Evolutionary conservation across 768 basidiomycete genomes (phyloP).

Genomic region (Russula sp.): DNA sequence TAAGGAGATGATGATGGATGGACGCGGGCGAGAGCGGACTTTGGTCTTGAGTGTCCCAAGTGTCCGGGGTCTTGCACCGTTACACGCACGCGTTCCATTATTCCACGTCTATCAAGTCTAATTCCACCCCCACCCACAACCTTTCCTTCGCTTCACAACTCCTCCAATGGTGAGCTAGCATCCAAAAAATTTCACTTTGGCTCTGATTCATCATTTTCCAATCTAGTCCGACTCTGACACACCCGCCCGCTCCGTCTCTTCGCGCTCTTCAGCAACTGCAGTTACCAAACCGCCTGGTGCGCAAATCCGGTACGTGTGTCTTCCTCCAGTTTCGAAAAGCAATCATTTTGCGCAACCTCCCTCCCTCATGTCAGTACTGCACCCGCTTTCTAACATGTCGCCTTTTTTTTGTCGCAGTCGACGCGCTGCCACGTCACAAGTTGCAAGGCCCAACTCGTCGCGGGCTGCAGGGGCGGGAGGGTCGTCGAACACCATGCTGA

Average conservation of each 20-base stretch:
- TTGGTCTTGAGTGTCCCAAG: neutral
- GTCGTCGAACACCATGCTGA: constrained; percentile 97
- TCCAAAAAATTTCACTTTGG: neutral
- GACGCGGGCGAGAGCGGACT: too few species aligned
- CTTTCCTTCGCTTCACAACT: neutral
- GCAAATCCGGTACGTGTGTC: constrained; percentile 65
- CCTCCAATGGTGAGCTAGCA: constrained; percentile 11
- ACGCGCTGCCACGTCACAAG: constrained; percentile 65
- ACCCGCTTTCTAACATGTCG: neutral
- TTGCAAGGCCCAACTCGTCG: constrained; percentile 74
- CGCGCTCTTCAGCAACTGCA: constrained; percentile 42
- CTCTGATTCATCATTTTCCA: neutral
- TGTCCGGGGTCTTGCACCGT: neutral
- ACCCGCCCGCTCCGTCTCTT: constrained; percentile 45
- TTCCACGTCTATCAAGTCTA: neutral
- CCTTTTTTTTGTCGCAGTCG: constrained; percentile 46
- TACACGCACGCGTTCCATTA: neutral
- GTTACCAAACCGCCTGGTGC: constrained; percentile 76
- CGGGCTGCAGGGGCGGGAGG: constrained; percentile 95
- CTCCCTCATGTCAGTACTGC: neutral
- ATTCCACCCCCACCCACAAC: neutral
- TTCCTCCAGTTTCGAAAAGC: neutral
- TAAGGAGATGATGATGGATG: too few species aligned
- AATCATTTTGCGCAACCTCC: neutral
- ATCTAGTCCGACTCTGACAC: constrained; percentile 78